Evolutionary conservation across 495 filamentous ascomycete species (phyloP).

Genomic region (Hypoxylon trugodes): DNA sequence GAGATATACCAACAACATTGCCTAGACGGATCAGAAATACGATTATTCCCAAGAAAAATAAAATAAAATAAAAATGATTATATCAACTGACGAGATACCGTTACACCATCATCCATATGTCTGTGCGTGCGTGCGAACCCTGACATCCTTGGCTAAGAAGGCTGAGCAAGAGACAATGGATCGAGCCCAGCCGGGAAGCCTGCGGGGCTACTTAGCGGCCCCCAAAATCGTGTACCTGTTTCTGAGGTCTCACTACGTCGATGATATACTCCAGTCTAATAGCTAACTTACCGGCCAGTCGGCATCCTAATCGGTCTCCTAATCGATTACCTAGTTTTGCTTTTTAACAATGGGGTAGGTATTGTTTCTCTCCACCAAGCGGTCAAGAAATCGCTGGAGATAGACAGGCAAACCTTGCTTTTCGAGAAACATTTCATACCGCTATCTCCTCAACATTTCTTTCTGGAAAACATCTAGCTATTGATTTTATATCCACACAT

Average conservation of each 20-base stretch:
- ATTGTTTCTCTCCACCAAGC: neutral
- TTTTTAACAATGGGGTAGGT: neutral
- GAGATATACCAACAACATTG: neutral
- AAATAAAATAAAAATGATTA: neutral
- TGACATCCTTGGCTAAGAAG: slow-evolving; percentile 1
- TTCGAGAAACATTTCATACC: too few species aligned
- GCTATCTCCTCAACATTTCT: too few species aligned
- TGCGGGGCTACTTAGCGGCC: slow-evolving; percentile 4
- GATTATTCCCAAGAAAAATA: too few species aligned
- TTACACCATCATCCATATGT: slow-evolving; percentile 24
- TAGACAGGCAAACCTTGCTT: too few species aligned
- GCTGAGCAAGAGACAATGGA: neutral
- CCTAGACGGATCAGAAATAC: slow-evolving; percentile 2
- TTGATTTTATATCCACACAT: too few species aligned
- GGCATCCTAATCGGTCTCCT: neutral
- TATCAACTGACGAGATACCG: slow-evolving; percentile 1
- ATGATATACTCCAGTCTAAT: too few species aligned
- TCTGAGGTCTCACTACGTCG: too few species aligned
- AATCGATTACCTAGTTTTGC: neutral
- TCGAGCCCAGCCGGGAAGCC: slow-evolving; percentile 3
- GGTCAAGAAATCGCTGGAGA: too few species aligned
- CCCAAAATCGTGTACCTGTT: too few species aligned
- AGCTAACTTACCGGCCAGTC: neutral
- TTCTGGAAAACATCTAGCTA: too few species aligned
- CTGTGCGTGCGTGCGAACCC: slow-evolving; percentile 34